These are phyloP conservation scores for Apiospora aurea DNA, from an alignment of 2,329 filamentous ascomycete genomes.

Conservation along the genomic window DNA sequence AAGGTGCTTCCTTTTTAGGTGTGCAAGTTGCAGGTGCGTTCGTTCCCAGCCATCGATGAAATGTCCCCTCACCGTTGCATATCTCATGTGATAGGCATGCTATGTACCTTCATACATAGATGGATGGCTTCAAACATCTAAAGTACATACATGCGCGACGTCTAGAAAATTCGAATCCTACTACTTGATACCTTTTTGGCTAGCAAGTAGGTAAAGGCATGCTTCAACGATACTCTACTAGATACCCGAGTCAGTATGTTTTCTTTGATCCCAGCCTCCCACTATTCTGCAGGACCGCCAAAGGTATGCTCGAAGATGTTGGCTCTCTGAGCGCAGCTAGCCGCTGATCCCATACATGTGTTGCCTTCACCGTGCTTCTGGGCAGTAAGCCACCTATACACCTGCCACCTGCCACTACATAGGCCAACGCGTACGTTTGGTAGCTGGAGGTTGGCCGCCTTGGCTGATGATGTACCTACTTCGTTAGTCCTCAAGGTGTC, in stretches of 20 bases:
- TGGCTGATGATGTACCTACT: not conserved
- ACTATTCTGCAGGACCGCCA: not conserved
- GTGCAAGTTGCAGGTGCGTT: not conserved
- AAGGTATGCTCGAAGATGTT: not conserved
- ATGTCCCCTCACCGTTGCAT: not conserved
- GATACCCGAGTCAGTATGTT: not conserved
- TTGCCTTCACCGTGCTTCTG: not conserved
- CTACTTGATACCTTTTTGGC: not conserved
- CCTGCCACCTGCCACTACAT: not conserved
- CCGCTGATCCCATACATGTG: not conserved
- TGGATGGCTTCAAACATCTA: not conserved
- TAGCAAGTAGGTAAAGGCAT: not conserved
- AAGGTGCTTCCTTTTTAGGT: not conserved
- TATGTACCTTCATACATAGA: not conserved
- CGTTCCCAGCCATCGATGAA: slow-evolving; percentile 1
- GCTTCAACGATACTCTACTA: not conserved
- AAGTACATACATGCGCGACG: not conserved
- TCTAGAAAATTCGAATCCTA: not conserved
- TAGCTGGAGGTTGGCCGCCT: not conserved
- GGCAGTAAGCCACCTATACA: not conserved
- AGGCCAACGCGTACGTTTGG: not conserved
- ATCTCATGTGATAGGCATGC: not conserved
- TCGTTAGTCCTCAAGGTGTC: not conserved
- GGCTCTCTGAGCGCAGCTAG: not conserved
- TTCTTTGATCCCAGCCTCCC: not conserved